These are phyloP conservation scores for Boletus mariae DNA, from an alignment of 1,284 basidiomycete species.

Conservation along the genomic window DNA sequence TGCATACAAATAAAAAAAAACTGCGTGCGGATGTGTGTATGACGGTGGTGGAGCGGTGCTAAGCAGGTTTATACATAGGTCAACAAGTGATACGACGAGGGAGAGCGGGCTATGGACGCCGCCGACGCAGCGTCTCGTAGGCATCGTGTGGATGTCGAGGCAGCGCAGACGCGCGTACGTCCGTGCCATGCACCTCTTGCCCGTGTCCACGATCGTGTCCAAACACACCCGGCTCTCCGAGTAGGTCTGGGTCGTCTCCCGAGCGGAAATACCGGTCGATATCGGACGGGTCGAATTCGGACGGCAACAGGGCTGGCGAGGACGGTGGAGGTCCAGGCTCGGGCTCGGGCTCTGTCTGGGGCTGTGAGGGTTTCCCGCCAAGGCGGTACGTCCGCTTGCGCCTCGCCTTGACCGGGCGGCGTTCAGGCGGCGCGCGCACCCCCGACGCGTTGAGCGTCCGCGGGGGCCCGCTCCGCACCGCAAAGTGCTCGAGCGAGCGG, in stretches of 20 bases:
- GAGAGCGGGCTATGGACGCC: slow-evolving; percentile 6
- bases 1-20: neutral
- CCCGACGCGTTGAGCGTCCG: slow-evolving; percentile 34
- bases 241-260: slow-evolving; percentile 37
- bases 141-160: slow-evolving; percentile 5
- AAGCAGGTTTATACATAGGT: neutral
- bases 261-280: slow-evolving; percentile 75
- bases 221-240: slow-evolving; percentile 1
- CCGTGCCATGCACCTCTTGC: neutral
- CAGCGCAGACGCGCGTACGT: neutral
- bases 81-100: neutral
- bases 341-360: neutral
- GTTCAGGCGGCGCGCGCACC: slow-evolving; percentile 36
- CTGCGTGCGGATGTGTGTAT: neutral
- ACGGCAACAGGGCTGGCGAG: neutral
- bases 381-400: slow-evolving; percentile 74
- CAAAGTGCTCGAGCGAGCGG: slow-evolving; percentile 82
- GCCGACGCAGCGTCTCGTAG: slow-evolving; percentile 17
- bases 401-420: slow-evolving; percentile 62
- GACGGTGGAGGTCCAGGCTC: neutral
- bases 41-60: neutral
- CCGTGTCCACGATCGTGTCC: neutral
- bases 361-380: slow-evolving; percentile 36
- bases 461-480: slow-evolving; percentile 80
- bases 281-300: slow-evolving; percentile 69